phyloP scores from a whole-genome alignment of 148 eudicot species.

The Rheum nobile region DNA sequence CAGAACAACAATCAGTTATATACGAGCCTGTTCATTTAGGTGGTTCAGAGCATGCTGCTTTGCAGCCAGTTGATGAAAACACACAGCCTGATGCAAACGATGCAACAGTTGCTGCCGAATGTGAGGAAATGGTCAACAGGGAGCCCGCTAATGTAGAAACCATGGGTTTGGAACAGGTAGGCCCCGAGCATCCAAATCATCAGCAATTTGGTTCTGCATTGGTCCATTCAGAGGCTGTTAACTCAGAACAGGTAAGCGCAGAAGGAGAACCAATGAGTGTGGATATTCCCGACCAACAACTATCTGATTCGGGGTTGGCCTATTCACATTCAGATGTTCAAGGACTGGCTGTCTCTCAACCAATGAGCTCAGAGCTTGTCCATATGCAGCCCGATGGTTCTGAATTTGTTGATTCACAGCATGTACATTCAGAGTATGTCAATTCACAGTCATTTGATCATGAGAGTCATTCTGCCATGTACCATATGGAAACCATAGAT shows the following conservation, averaged over 20 bases:
- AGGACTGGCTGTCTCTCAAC: background rate
- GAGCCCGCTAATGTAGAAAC: background rate
- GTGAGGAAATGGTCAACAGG: background rate
- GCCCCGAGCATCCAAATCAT: background rate
- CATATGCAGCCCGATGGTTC: slow-evolving; percentile 2
- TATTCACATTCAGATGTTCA: background rate
- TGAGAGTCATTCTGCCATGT: slow-evolving; percentile 17
- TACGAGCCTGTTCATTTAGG: background rate
- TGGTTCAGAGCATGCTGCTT: background rate
- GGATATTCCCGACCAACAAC: slow-evolving; percentile 6
- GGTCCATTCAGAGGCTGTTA: background rate
- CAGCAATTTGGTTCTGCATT: background rate
- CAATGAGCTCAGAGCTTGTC: slow-evolving; percentile 4
- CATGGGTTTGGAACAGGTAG: background rate
- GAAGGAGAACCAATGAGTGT: slow-evolving; percentile 11
- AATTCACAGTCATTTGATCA: background rate
- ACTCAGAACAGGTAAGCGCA: slow-evolving; percentile 18
- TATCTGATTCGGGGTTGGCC: background rate
- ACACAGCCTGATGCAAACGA: background rate
- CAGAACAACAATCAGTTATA: background rate
- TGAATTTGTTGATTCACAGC: background rate
- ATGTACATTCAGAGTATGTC: background rate
- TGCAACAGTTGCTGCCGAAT: background rate
- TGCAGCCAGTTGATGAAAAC: slow-evolving; percentile 1
- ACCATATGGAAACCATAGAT: slow-evolving; percentile 13